A percentile compares a stretch with the other conserved stretches of the same genome.
Evolutionary conservation across 345 rosid species (phyloP).

Genomic region (Corymbia maculata): DNA sequence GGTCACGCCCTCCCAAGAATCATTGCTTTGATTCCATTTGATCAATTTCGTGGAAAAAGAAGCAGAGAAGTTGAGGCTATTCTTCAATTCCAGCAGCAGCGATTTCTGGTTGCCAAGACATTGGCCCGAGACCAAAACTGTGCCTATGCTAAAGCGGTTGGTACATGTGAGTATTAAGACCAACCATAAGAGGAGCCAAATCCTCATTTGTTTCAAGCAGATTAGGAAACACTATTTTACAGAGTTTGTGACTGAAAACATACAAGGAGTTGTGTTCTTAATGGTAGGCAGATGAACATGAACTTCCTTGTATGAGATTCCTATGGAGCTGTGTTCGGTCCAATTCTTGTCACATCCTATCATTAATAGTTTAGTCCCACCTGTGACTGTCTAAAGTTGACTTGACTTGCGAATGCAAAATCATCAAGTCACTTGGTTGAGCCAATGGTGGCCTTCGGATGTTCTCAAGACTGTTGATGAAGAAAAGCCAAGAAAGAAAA

Average conservation of each 20-base stretch:
- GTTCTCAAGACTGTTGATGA: background rate
- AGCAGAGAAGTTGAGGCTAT: slow-evolving; percentile 1
- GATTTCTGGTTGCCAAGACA: slow-evolving; percentile 21
- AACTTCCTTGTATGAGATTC: background rate
- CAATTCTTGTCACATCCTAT: background rate
- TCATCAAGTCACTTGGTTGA: background rate
- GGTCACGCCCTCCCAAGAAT: slow-evolving; percentile 31
- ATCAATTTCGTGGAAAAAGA: background rate
- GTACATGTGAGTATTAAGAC: background rate
- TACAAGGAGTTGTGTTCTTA: background rate
- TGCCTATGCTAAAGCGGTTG: background rate
- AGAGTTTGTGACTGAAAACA: background rate
- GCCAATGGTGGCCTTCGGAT: background rate
- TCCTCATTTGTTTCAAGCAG: slow-evolving; percentile 1
- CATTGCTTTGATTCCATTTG: slow-evolving; percentile 10
- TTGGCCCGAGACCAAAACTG: slow-evolving; percentile 2
- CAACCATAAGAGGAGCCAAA: background rate
- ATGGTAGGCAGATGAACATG: background rate
- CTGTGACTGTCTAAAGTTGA: background rate
- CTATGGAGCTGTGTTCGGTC: background rate
- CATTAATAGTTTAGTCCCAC: background rate
- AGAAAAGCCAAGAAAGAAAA: background rate
- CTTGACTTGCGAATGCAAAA: background rate
- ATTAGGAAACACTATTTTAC: background rate
- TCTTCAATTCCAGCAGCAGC: slow-evolving; percentile 16